Evolutionary conservation across 495 filamentous ascomycete species (phyloP), one percentile per base, ranked within the genome.

Genomic region (Penicillium herquei): DNA sequence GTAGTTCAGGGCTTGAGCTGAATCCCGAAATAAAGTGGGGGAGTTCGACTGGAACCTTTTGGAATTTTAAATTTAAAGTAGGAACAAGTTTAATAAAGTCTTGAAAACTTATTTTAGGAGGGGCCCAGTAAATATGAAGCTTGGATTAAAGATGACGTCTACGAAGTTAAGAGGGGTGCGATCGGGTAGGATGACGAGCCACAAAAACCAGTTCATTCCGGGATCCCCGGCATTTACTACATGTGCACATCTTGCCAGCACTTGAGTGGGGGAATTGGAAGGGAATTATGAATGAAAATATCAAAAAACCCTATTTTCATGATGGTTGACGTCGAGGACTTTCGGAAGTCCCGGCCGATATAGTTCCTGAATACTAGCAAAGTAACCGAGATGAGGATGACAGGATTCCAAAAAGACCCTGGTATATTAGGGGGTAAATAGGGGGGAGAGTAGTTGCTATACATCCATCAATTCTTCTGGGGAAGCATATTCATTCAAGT

Each of bases 281-380:
- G 1, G 21, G 21, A 26, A 26, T 2, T 26, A 26, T 26, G 21
- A 35, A 32, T 17, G 10, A 16, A 33, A n/a, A n/a, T 7, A 37
- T 47, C 33, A 18, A n/a, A 18, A n/a, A 48, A 63, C 53, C 51
- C 39, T 56, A 57, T 55, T 58, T 52, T 59, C 46, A 13, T 39
- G 43, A 55, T 63, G 51, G 57, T 63, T 63, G 61, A 63, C 61
- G 61, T 63, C 54, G 49, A 54, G 61, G 51, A 60, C 53, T 56
- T 39, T 45, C 60, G 61, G 56, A 57, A 57, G 14, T 60, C 14
- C 14, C 8, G 18, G 16, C 61, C 61, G 54, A 18, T 39, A n/a
- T 39, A 35, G n/a, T 39, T 50, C 42, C 14, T 11, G 18, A 43
- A 11, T 2, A 34, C 13, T 26, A 46, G 11, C 14, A 8, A 14